These are phyloP conservation scores for Talaromyces sp. DNA, from an alignment of 2,329 filamentous ascomycete species.

Conservation along the genomic window DNA sequence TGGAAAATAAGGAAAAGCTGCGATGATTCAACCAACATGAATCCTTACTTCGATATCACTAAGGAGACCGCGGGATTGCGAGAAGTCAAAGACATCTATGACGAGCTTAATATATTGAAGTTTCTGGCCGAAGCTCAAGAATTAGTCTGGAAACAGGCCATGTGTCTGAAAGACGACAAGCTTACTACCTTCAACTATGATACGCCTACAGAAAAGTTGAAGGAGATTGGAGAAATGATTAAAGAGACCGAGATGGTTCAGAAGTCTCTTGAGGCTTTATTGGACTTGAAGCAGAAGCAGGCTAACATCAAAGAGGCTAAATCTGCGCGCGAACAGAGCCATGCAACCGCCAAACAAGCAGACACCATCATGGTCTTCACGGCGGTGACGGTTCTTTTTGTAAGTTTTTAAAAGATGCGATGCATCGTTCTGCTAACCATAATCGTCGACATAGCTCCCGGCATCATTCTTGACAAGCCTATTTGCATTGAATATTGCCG, in stretches of 20 bases:
- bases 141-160: conserved; percentile 10
- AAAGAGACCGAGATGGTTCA: conserved; percentile 12
- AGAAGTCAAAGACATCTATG: conserved; percentile 19
- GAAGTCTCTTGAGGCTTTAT: not conserved
- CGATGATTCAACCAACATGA: not conserved
- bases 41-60: conserved; percentile 11
- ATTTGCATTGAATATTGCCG: not conserved
- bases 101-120: conserved; percentile 19
- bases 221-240: conserved; percentile 12
- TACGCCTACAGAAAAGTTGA: not conserved
- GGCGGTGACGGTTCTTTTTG: not conserved
- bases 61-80: conserved; percentile 12
- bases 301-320: not conserved
- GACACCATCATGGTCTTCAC: conserved; percentile 2
- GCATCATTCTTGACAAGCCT: conserved; percentile 1
- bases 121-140: conserved; percentile 13
- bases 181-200: not conserved
- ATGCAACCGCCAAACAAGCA: not conserved
- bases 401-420: not conserved
- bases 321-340: not conserved
- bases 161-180: not conserved
- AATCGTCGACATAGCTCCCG: not conserved
- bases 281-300: conserved; percentile 3
- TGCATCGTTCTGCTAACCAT: not conserved
- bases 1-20: not conserved